Base-by-base conservation (phyloP, 768 basidiomycete species). In the Leccinum sublutescens region DNA sequence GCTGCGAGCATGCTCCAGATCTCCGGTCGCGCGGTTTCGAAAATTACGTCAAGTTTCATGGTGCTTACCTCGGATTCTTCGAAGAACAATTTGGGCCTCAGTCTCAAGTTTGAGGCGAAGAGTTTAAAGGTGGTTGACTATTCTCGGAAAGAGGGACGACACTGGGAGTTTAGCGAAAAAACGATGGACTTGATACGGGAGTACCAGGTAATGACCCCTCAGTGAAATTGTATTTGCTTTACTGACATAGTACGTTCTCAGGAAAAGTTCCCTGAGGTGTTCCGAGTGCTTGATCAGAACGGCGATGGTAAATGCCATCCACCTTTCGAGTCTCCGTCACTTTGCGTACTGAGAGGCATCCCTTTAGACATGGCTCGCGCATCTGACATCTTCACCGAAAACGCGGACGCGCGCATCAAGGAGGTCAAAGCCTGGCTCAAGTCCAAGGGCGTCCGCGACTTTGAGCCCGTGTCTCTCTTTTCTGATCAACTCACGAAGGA, bases 101-200 rank as follows among this genome's bases (percentile, higher is more conserved):
- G 91, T 70, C 82, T 99, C 64, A 99, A 99, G 72, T 99, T 97
- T 62, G 97, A 99, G 68, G 91, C 85, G 12, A 98, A 97, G 75
- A 83, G 86, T 10, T 73, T 94, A 66, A 99, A 98, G 75, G 97
- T 99, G 1, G 80, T 97, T 49, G 91, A 92, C 61, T 98, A 97
- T 74, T 89, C 94, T 7, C 82, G 85, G 61, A 95, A 96, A 75
- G 85, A 88, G 29, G 88, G 87, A 9, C 77, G 86, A 8, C 80
- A 85, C 34, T 99, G 96, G 97, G 95, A 99, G 69, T 98, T 89
- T 68, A 96, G 93, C 66, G 84, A 93, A 59, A 91, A 87, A 69
- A 88, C 96, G 0, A 75, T 95, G 40, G 79, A 88, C 25, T 81
- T 98, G 17, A 83, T 98, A 56, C 78, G 77, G 43, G 87, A 94